Base-by-base conservation (phyloP, 2,329 filamentous ascomycete species). In the Fusarium algeriense region DNA sequence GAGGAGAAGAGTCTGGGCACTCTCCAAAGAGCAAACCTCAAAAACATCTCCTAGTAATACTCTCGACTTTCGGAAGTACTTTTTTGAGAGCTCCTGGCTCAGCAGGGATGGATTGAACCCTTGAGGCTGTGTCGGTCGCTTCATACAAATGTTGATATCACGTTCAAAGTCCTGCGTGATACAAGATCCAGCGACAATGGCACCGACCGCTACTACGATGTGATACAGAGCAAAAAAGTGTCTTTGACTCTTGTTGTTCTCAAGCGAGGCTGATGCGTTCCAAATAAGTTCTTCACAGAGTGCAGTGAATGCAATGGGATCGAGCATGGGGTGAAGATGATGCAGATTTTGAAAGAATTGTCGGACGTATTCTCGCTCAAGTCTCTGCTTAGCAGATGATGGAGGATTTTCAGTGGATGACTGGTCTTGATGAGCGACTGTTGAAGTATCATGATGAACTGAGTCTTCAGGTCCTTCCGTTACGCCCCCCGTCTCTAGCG, bases 321-420 rank as follows among this genome's bases (percentile, higher is more conserved):
- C 40, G 6, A 60, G 32, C 49, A 60, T 60, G 2, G 57, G 57
- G 6, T 60, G 57, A 5, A 60, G 32, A 23, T 57, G 50, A 14
- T 60, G 57, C 6, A 60, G 26, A 5, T 60, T 60, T 3, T 57
- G 43, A 17, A 60, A 43, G 38, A 60, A 60, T 26, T 60, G 57
- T 3, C 57, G 40, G 12, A 60, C 53, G 15, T 60, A 60, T 26
- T 60, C 57, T 2, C 57, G 48, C 5, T 60, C 57, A n/a, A 60
- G 38, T 6, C 57, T 35, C 8, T 37, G 23, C 4, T 37, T 60
- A 1, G 48, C 40, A 10, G 12, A 13, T 19, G 38, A 19, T 7
- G 43, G 19, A 10, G 14, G 43, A 11, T 9, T 23, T 3, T 41
- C 37, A 2, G 8, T 1, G 7, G 19, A 28, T 6, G 12, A 2